A percentile compares a stretch with the other conserved stretches of the same genome.
phyloP scores from a whole-genome alignment of 2,329 filamentous ascomycete genomes.

The Aspergillus pseudoterreus region DNA sequence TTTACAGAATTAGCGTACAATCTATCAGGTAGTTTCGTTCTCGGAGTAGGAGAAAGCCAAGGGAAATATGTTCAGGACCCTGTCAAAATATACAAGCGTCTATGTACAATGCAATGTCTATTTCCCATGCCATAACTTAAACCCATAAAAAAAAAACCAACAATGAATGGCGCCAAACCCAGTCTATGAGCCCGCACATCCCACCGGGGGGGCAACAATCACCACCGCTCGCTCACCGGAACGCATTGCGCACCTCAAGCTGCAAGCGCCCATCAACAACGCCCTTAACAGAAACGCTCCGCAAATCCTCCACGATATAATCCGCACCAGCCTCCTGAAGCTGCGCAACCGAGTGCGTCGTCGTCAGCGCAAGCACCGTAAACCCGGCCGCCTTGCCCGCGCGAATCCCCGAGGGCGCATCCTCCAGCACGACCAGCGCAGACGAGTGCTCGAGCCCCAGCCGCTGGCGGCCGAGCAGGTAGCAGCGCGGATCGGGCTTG shows the following conservation, averaged over 20 bases:
- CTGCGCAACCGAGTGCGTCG: constrained; percentile 73
- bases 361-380: constrained; percentile 77
- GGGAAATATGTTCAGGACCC: neutral
- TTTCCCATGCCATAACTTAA: neutral
- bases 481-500: constrained; percentile 75
- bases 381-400: constrained; percentile 84
- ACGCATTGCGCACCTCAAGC: constrained; percentile 64
- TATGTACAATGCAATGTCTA: constrained; percentile 1
- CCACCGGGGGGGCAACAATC: neutral
- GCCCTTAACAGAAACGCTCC: constrained; percentile 63
- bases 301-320: constrained; percentile 79
- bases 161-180: neutral
- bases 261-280: constrained; percentile 57
- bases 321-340: constrained; percentile 74
- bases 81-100: neutral
- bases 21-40: too few relatives aligned
- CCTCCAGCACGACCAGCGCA: constrained; percentile 74
- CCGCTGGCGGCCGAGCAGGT: constrained; percentile 62
- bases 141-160: neutral
- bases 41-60: too few relatives aligned
- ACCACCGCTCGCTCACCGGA: constrained; percentile 24
- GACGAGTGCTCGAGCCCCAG: constrained; percentile 50
- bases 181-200: neutral
- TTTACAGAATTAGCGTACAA: too few relatives aligned
- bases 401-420: constrained; percentile 79